Percentiles rank a stretch among this genome's conserved stretches.
These are phyloP conservation scores for Pneumocystis canis DNA, from an alignment of 1,139 yeast genomes.

Conservation along the genomic window DNA sequence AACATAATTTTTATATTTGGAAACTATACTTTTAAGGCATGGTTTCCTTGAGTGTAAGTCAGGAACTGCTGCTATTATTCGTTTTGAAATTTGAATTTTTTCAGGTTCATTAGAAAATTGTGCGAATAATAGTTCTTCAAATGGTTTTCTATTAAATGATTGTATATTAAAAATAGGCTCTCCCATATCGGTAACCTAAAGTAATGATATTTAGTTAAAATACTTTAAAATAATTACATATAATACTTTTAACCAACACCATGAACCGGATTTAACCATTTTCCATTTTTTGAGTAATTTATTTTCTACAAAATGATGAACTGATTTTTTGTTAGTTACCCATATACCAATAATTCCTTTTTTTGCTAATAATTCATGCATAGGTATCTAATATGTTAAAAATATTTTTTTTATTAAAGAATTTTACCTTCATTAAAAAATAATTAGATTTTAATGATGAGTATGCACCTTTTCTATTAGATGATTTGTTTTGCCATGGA, in stretches of 20 bases:
- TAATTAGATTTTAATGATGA: not conserved
- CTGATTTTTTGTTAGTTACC: not conserved
- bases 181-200: slow-evolving; percentile 4
- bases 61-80: not conserved
- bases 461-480: not conserved
- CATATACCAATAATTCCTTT: not conserved
- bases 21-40: not conserved
- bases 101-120: not conserved
- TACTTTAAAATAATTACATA: not conserved
- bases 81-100: not conserved
- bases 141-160: slow-evolving; percentile 6
- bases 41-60: not conserved
- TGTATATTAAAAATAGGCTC: slow-evolving; percentile 7
- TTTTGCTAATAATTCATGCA: not conserved
- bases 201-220: not conserved
- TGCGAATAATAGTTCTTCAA: slow-evolving; percentile 4
- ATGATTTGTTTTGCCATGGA: slow-evolving; percentile 1
- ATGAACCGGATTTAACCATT: not conserved
- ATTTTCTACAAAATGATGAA: slow-evolving; percentile 1
- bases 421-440: not conserved
- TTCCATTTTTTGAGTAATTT: not conserved
- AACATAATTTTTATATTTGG: not conserved
- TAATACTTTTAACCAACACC: slow-evolving; percentile 1
- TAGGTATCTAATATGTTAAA: not conserved
- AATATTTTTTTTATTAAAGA: not conserved